phyloP scores from a whole-genome alignment of 2,329 filamentous ascomycete genomes.

The Hirsutella rhossiliensis region DNA sequence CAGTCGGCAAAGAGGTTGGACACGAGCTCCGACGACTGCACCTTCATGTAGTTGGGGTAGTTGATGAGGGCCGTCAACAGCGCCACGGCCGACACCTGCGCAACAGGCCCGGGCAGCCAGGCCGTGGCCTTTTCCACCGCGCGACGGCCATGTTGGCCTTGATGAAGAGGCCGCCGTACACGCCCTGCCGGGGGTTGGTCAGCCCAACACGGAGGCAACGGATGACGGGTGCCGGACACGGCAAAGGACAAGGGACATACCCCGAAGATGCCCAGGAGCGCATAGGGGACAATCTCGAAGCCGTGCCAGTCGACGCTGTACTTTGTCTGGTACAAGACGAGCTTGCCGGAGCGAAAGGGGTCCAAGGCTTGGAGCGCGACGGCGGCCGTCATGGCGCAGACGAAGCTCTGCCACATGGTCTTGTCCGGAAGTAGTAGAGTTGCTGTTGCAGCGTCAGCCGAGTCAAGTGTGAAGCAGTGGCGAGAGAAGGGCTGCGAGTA shows the following conservation, averaged over 20 bases:
- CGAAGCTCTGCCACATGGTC: constrained; percentile 96
- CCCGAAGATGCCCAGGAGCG: constrained; percentile 83
- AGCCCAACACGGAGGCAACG: neutral
- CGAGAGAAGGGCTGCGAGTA: too few relatives aligned
- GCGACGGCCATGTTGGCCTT: constrained; percentile 73
- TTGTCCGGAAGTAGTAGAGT: constrained; percentile 94
- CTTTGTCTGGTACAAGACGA: constrained; percentile 97
- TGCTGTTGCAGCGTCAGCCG: constrained; percentile 23
- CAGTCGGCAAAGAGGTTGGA: constrained; percentile 94
- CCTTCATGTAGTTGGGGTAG: constrained; percentile 98
- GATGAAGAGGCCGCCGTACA: constrained; percentile 94
- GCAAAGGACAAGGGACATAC: constrained; percentile 19
- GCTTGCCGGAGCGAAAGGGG: constrained; percentile 87
- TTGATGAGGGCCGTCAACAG: constrained; percentile 77
- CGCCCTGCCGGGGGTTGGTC: constrained; percentile 24
- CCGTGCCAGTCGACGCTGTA: constrained; percentile 98
- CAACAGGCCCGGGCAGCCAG: constrained; percentile 61
- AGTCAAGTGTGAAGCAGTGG: neutral
- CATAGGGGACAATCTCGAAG: constrained; percentile 88
- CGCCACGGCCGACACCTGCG: constrained; percentile 73
- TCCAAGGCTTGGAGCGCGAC: constrained; percentile 92
- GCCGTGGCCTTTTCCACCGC: constrained; percentile 58
- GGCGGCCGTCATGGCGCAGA: constrained; percentile 90
- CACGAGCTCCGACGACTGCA: constrained; percentile 93
- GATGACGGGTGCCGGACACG: neutral